phyloP scores from a whole-genome alignment of 2,329 filamentous ascomycete species.

The Paecilomyces dactylethromorphus region DNA sequence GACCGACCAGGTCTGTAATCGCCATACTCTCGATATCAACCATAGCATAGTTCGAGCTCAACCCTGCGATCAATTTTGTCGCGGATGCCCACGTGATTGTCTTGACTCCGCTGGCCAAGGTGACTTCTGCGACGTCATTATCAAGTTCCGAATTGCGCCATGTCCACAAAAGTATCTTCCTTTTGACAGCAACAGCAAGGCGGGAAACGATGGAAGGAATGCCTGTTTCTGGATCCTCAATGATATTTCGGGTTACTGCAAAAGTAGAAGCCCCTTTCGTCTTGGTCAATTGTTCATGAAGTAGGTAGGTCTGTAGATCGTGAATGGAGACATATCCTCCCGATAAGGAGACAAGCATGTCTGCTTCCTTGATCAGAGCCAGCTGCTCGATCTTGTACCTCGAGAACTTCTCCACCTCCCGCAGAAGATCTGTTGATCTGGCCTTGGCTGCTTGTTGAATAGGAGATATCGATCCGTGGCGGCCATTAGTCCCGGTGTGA shows the following conservation, averaged over 20 bases:
- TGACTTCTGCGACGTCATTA: slow-evolving; percentile 66
- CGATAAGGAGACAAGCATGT: slow-evolving; percentile 81
- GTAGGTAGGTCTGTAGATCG: slow-evolving; percentile 76
- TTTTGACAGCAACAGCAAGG: slow-evolving; percentile 86
- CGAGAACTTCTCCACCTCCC: slow-evolving; percentile 92
- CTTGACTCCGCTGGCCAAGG: slow-evolving; percentile 75
- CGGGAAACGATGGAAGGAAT: slow-evolving; percentile 91
- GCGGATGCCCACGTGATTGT: slow-evolving; percentile 87
- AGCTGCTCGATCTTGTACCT: slow-evolving; percentile 85
- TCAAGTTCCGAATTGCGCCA: slow-evolving; percentile 93
- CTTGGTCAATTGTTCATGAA: slow-evolving; percentile 70
- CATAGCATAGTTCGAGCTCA: slow-evolving; percentile 86
- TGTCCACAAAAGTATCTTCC: slow-evolving; percentile 82
- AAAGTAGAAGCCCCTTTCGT: slow-evolving; percentile 88
- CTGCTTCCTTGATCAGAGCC: slow-evolving; percentile 91
- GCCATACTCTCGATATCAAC: slow-evolving; percentile 73
- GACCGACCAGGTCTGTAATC: slow-evolving; percentile 71
- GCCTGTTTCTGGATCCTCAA: slow-evolving; percentile 77
- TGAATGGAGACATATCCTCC: slow-evolving; percentile 86
- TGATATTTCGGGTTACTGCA: slow-evolving; percentile 90
- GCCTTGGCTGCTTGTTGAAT: slow-evolving; percentile 15
- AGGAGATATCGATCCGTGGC: slow-evolving; percentile 3
- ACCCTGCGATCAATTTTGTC: slow-evolving; percentile 78
- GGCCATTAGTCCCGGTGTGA: slow-evolving; percentile 9
- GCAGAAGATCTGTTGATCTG: slow-evolving; percentile 72